Conservation (phyloP, 257 asterid genomes). For the Henckelia pumila region DNA sequence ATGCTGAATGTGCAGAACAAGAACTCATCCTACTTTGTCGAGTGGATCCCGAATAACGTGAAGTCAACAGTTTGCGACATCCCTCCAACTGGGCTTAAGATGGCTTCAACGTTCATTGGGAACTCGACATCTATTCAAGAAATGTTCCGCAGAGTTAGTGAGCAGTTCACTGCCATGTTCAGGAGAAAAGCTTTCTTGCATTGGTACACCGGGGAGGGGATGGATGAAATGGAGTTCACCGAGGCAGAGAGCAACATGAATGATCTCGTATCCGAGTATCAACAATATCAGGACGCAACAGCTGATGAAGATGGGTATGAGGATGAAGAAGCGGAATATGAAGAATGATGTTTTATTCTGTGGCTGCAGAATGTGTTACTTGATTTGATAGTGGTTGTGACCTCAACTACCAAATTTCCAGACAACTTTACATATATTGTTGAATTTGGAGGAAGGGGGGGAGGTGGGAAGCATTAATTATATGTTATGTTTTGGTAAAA, state of each 20-base stretch:
- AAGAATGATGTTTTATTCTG: slow-evolving; percentile 23
- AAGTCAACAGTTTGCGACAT: slow-evolving; percentile 54
- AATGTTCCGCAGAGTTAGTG: slow-evolving; percentile 56
- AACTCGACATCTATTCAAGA: slow-evolving; percentile 52
- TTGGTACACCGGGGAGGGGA: slow-evolving; percentile 57
- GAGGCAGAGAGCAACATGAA: slow-evolving; percentile 62
- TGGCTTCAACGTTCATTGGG: slow-evolving; percentile 49
- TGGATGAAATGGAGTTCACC: slow-evolving; percentile 60
- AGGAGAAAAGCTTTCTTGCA: slow-evolving; percentile 64
- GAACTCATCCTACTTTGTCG: slow-evolving; percentile 46
- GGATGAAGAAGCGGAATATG: slow-evolving; percentile 37
- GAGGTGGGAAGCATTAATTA: too few relatives aligned
- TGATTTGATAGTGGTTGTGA: slow-evolving; percentile 33
- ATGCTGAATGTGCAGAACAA: slow-evolving; percentile 52
- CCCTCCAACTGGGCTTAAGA: slow-evolving; percentile 57
- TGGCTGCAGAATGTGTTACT: slow-evolving; percentile 16
- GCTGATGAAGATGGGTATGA: slow-evolving; percentile 51
- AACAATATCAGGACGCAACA: slow-evolving; percentile 54
- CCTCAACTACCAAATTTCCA: slow-evolving; percentile 35
- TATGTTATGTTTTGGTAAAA: too few relatives aligned
- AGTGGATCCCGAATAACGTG: slow-evolving; percentile 55
- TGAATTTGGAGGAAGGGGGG: not conserved
- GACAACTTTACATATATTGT: not conserved
- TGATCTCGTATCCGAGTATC: slow-evolving; percentile 51
- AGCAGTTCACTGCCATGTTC: slow-evolving; percentile 55